Percentiles rank a stretch among this genome's conserved stretches.
Conservation (phyloP, 441 rosid genomes). For the Dalechampia spathulata region DNA sequence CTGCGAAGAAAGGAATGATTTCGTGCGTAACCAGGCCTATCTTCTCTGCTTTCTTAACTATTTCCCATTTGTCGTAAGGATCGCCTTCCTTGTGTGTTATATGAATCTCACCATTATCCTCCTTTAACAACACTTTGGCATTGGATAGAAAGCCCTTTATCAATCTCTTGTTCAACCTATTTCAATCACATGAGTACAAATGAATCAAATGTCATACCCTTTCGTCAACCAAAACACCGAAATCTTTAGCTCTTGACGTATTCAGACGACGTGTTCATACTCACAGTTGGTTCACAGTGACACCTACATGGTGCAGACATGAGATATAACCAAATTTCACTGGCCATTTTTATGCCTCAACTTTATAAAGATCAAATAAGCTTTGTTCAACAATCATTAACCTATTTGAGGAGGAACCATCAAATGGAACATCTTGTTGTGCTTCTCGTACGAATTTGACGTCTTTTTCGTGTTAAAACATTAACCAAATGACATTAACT, state of each 20-base stretch:
- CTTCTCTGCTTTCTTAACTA: constrained; percentile 33
- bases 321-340: neutral
- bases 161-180: constrained; percentile 31
- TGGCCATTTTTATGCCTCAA: neutral
- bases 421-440: too few species aligned
- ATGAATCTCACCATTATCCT: constrained; percentile 28
- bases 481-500: too few species aligned
- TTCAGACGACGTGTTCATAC: neutral
- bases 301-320: neutral
- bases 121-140: constrained; percentile 20
- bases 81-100: constrained; percentile 29
- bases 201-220: neutral
- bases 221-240: neutral
- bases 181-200: constrained; percentile 5
- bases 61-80: constrained; percentile 29
- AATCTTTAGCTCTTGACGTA: neutral
- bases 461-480: too few species aligned
- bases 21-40: constrained; percentile 19
- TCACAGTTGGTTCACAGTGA: neutral
- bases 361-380: neutral
- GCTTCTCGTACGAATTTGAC: too few species aligned
- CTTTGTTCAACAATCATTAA: too few species aligned
- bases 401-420: neutral
- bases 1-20: constrained; percentile 20
- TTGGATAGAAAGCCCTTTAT: constrained; percentile 24